A percentile compares a stretch with the other conserved stretches of the same genome.
These are phyloP conservation scores for Lasiodiplodia theobromae DNA, from an alignment of 2,329 filamentous ascomycete genomes.

Conservation along the genomic window DNA sequence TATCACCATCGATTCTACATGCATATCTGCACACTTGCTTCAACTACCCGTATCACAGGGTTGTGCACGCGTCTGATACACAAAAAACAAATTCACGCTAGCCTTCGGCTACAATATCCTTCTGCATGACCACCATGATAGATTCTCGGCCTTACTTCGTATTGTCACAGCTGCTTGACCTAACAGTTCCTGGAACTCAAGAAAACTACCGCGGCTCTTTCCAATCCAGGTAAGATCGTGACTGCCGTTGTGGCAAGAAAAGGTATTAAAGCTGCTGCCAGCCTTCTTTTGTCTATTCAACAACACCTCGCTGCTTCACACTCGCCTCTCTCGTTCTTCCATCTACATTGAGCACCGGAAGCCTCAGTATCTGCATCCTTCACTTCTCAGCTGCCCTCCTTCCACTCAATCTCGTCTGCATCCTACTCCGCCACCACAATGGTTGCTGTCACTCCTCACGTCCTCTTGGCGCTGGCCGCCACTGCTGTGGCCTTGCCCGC, in stretches of 20 bases:
- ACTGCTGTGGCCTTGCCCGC: background rate
- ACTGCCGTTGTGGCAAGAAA: background rate
- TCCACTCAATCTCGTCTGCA: background rate
- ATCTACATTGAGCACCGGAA: background rate
- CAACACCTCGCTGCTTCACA: background rate
- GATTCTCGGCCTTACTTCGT: slow-evolving; percentile 8
- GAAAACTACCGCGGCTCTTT: slow-evolving; percentile 8
- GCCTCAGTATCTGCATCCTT: background rate
- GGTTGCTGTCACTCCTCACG: background rate
- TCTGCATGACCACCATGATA: background rate
- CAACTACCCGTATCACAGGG: too few species aligned
- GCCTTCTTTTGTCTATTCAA: background rate
- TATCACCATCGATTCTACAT: too few species aligned
- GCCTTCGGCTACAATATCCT: too few species aligned
- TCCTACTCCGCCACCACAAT: background rate
- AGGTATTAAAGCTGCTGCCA: background rate
- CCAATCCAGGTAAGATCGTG: background rate
- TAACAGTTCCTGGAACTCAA: background rate
- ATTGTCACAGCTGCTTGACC: background rate
- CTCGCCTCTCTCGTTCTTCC: background rate
- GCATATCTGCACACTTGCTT: too few species aligned
- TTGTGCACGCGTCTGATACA: too few species aligned
- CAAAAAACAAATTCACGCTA: too few species aligned
- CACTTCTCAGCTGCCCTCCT: background rate
- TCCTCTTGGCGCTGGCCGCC: slow-evolving; percentile 14